Evolutionary conservation across 2,329 filamentous ascomycete genomes (phyloP), one percentile per base, ranked within the genome.

Genomic region (Beauveria bassiana): DNA sequence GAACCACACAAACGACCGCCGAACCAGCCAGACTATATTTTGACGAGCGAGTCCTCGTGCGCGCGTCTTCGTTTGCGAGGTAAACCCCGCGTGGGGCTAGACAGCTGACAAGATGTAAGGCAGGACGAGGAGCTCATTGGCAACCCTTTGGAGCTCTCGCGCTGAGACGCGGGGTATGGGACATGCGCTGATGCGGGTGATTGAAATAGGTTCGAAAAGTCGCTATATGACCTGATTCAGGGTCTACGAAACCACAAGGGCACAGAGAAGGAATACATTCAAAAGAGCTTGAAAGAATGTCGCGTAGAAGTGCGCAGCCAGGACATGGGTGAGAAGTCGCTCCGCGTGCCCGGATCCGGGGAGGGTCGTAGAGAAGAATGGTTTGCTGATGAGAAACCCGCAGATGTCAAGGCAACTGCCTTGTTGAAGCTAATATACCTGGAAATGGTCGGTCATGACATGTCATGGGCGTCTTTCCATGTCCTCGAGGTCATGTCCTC

Each of bases 401-500:
- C 62, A 91, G 93, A 98, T 78, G 84, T 96, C 76, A 99, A 99
- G 81, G 93, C 95, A 22, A 98, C 92, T 40, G 95, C 95, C 51
- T 82, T 99, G 59, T 80, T 99, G 70, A 99, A 99, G 79, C 84
- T 99, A 68, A 88, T 97, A 59, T 99, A 99, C 74, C 85, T 99
- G 66, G 95, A 99, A 74, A 99, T 99, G 95, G 93, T 98, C 68
- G 95, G 95, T 16, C 90, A 98, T 73, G 95, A 98, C 76, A 99
- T 99, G 95, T 97, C 93, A 3, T 99, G 95, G 95, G 95, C 95
- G 4, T 93, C 93, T 14, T 99, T 99, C 77, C 91, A 99, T 73
- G 93, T 98, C 58, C 87, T 99, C 53, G 95, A 99, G 78, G 95
- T 99, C 77, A 99, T 99, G 95, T 96, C 93, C 43, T 96, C 91